Conservation (phyloP, 306 rosid genomes). For the Hippophae rhamnoides region DNA sequence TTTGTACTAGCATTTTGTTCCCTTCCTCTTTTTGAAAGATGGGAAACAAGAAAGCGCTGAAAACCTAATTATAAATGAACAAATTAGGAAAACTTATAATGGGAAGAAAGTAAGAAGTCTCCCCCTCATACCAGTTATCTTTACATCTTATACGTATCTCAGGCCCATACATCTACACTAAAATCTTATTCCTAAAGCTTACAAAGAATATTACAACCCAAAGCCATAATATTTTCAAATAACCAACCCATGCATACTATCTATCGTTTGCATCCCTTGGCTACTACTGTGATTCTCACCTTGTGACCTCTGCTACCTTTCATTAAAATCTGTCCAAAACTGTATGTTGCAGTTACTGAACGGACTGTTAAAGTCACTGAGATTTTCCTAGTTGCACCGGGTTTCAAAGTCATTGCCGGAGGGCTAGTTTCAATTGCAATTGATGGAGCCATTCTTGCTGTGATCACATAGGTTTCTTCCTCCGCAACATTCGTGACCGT, state of each 20-base stretch:
- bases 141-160: slow-evolving; percentile 55
- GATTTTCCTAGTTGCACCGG: slow-evolving; percentile 60
- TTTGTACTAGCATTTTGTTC: too few species aligned
- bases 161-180: slow-evolving; percentile 44
- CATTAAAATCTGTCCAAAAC: slow-evolving; percentile 81
- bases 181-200: slow-evolving; percentile 75
- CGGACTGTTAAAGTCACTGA: slow-evolving; percentile 58
- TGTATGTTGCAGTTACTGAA: slow-evolving; percentile 55
- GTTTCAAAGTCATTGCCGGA: slow-evolving; percentile 66
- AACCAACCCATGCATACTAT: slow-evolving; percentile 19
- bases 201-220: slow-evolving; percentile 93
- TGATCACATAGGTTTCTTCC: slow-evolving; percentile 78
- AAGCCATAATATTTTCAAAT: slow-evolving; percentile 14
- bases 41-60: neutral
- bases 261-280: slow-evolving; percentile 69
- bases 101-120: slow-evolving; percentile 49
- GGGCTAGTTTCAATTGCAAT: slow-evolving; percentile 77
- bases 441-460: slow-evolving; percentile 81
- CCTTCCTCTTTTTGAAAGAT: neutral
- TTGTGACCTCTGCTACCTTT: slow-evolving; percentile 94
- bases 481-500: slow-evolving; percentile 73
- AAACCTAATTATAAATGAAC: slow-evolving; percentile 11
- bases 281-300: slow-evolving; percentile 89
- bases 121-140: slow-evolving; percentile 46
- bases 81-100: slow-evolving; percentile 49